Evolutionary conservation across 768 basidiomycete species (phyloP).

Genomic region (Boletus reticulatus): DNA sequence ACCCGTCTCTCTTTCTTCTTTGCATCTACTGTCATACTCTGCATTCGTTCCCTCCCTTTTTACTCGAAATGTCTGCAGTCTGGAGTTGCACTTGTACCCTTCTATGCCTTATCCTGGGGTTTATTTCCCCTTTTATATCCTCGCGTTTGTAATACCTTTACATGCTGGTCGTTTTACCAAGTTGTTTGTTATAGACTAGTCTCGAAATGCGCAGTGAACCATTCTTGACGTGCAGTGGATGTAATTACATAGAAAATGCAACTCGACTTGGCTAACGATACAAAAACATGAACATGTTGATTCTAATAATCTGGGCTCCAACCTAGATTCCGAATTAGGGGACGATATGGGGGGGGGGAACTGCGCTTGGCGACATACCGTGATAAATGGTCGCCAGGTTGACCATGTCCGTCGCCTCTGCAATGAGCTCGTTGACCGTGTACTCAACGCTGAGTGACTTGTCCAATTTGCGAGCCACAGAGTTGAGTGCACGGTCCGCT

Average conservation of each 20-base stretch:
- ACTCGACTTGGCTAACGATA: constrained; percentile 1
- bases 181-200: constrained; percentile 22
- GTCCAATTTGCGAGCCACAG: constrained; percentile 81
- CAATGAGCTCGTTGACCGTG: constrained; percentile 89
- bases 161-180: constrained; percentile 15
- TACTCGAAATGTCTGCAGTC: constrained; percentile 14
- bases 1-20: constrained; percentile 1
- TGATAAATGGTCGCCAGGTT: constrained; percentile 78
- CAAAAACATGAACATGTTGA: not conserved
- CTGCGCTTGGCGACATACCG: constrained; percentile 45
- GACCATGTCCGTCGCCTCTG: constrained; percentile 74
- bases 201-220: constrained; percentile 16
- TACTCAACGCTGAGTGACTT: constrained; percentile 87
- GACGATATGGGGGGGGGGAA: not conserved
- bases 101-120: constrained; percentile 10
- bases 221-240: constrained; percentile 10
- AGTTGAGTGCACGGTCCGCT: constrained; percentile 83
- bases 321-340: constrained; percentile 25
- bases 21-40: constrained; percentile 19
- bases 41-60: constrained; percentile 15
- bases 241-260: constrained; percentile 11
- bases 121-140: constrained; percentile 22
- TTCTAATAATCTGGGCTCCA: constrained; percentile 41
- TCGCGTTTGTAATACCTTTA: constrained; percentile 31
- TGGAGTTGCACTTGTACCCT: constrained; percentile 14